A percentile compares a stretch with the other conserved stretches of the same genome.
phyloP scores from a whole-genome alignment of 257 asterid genomes.

The Eucommia ulmoides region DNA sequence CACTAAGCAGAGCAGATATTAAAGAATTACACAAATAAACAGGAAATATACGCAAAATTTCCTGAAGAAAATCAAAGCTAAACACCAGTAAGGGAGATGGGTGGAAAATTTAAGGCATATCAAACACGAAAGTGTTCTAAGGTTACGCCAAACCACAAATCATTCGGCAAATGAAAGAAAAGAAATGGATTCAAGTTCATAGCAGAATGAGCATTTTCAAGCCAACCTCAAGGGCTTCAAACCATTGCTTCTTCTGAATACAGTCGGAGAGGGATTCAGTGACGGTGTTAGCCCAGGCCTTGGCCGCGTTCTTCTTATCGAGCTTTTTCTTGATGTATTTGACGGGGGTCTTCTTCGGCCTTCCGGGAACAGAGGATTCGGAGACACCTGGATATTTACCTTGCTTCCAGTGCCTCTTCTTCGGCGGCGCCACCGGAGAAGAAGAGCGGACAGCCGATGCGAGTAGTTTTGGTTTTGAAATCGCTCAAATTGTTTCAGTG shows the following conservation, averaged over 20 bases:
- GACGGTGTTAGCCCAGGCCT: conserved; percentile 66
- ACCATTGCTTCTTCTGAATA: conserved; percentile 60
- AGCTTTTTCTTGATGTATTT: conserved; percentile 64
- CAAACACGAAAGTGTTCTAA: no score
- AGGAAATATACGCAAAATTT: no score
- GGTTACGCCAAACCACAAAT: no score
- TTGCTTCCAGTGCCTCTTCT: conserved; percentile 58
- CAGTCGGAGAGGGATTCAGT: conserved; percentile 68
- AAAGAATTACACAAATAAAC: no score
- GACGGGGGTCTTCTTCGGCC: conserved; percentile 30
- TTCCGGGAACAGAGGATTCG: conserved; percentile 23
- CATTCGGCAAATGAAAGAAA: no score
- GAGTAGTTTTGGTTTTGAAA: no score
- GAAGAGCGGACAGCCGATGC: conserved; percentile 24
- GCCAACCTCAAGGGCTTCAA: conserved; percentile 51
- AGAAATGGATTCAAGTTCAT: background rate
- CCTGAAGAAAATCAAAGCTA: no score
- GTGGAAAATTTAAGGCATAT: no score
- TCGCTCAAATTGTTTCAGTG: no score
- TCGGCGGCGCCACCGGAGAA: conserved; percentile 9
- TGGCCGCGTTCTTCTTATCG: conserved; percentile 40
- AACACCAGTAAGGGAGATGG: no score
- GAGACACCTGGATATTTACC: conserved; percentile 55
- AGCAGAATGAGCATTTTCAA: background rate
- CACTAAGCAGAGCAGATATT: no score